Percentiles rank a stretch among this genome's conserved stretches.
These are phyloP conservation scores for Rhizoclosmatium sp. DNA, from an alignment of 192 early-diverging fungal genomes.

Conservation along the genomic window DNA sequence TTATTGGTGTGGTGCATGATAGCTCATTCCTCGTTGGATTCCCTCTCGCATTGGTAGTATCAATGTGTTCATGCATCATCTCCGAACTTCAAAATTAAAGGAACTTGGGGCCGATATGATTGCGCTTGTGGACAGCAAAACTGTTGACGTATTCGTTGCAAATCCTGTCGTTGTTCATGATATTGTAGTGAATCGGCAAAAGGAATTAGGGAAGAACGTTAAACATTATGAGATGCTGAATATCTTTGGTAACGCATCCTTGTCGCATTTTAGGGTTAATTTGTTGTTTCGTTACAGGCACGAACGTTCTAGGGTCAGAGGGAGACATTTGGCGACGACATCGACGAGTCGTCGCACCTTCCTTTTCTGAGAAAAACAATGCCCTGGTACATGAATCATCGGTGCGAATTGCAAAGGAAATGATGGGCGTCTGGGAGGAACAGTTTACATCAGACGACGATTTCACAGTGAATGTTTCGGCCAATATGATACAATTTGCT, in stretches of 20 bases:
- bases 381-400: conserved; percentile 34
- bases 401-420: neutral
- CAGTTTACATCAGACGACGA: neutral
- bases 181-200: conserved; percentile 13
- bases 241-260: conserved; percentile 19
- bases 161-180: conserved; percentile 1
- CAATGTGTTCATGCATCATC: neutral
- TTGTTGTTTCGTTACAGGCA: neutral
- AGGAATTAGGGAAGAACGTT: conserved; percentile 39
- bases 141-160: conserved; percentile 1
- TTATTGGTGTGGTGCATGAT: too few relatives aligned
- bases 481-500: conserved; percentile 42
- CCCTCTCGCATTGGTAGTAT: too few relatives aligned
- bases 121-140: neutral
- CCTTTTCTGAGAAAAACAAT: conserved; percentile 44
- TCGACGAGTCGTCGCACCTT: conserved; percentile 38
- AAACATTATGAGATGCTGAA: conserved; percentile 31
- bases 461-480: conserved; percentile 17
- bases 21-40: too few relatives aligned
- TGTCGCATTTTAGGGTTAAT: neutral
- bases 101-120: neutral
- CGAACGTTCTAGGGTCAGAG: conserved; percentile 41
- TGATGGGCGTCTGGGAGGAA: conserved; percentile 37
- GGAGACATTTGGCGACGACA: conserved; percentile 43
- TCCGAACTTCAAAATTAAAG: neutral